A percentile compares a stretch with the other conserved stretches of the same genome.
Evolutionary conservation across 805 yeast genomes (phyloP).

Genomic region (Cyberlindnera xishuangbannaensis): DNA sequence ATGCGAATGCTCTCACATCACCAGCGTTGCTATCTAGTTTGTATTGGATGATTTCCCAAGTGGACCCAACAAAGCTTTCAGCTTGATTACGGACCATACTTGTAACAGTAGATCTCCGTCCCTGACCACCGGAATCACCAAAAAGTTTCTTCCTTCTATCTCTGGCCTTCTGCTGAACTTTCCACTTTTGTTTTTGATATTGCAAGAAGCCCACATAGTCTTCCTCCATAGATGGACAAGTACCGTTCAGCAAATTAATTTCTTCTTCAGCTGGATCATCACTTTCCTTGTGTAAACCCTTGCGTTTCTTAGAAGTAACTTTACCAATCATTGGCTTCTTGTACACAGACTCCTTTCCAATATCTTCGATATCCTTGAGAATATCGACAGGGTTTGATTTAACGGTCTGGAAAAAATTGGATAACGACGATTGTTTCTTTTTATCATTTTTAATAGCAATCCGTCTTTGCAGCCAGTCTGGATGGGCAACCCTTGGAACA

Average conservation of each 20-base stretch:
- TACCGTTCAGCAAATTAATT: conserved; percentile 41
- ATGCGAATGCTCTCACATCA: conserved; percentile 65
- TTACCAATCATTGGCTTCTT: conserved; percentile 30
- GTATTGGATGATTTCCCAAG: conserved; percentile 85
- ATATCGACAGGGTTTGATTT: conserved; percentile 35
- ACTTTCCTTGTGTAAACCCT: conserved; percentile 26
- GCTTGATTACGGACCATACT: conserved; percentile 72
- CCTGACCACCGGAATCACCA: conserved; percentile 54
- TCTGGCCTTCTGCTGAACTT: conserved; percentile 62
- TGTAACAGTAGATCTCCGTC: conserved; percentile 58
- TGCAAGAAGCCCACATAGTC: conserved; percentile 65
- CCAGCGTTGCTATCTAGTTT: conserved; percentile 59
- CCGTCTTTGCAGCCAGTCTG: conserved; percentile 79
- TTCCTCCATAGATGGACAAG: conserved; percentile 59
- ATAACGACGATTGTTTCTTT: conserved; percentile 63
- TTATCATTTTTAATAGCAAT: conserved; percentile 58
- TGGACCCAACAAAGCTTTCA: conserved; percentile 65
- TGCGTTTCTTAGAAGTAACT: conserved; percentile 30
- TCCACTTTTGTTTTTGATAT: conserved; percentile 89
- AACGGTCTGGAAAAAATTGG: conserved; percentile 48
- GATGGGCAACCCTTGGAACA: conserved; percentile 90
- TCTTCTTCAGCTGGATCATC: conserved; percentile 41
- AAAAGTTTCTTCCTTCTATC: conserved; percentile 70
- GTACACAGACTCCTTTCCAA: conserved; percentile 36
- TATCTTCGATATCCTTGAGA: conserved; percentile 71